Evolutionary conservation across 2,329 filamentous ascomycete genomes (phyloP).

Genomic region (Akanthomyces dipterigenus): DNA sequence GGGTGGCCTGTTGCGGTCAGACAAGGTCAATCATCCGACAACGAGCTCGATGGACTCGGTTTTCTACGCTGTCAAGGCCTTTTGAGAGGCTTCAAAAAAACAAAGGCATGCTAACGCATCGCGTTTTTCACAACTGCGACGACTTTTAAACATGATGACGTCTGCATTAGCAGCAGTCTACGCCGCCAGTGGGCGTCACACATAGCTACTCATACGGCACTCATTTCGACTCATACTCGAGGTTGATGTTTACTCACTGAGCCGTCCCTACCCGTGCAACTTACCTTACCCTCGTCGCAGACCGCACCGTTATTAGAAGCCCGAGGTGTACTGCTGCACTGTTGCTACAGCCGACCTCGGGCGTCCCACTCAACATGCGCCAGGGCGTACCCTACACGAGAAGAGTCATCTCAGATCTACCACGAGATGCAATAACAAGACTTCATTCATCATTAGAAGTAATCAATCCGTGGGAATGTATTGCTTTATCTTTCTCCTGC

Average conservation of each 20-base stretch:
- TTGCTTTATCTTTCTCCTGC: neutral
- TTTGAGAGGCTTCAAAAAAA: too few species aligned
- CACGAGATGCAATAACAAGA: neutral
- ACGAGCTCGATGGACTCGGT: too few species aligned
- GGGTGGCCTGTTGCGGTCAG: too few species aligned
- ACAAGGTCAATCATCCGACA: too few species aligned
- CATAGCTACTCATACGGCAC: neutral
- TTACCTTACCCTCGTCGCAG: neutral
- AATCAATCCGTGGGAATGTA: neutral
- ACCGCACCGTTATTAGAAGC: neutral
- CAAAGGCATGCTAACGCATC: too few species aligned
- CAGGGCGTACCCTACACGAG: slow-evolving; percentile 3
- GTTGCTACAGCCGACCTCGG: neutral
- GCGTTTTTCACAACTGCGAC: too few species aligned
- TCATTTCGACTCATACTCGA: neutral
- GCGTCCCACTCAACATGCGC: neutral
- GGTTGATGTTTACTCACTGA: neutral
- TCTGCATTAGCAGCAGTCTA: neutral
- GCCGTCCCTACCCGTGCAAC: neutral
- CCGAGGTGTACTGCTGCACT: neutral
- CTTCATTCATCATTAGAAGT: neutral
- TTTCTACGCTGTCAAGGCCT: too few species aligned
- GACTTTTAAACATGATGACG: too few species aligned
- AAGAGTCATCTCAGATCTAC: neutral
- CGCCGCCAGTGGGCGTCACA: neutral